These are phyloP conservation scores for Tetrapisispora phaffii DNA, from an alignment of 805 yeast species.

Conservation along the genomic window DNA sequence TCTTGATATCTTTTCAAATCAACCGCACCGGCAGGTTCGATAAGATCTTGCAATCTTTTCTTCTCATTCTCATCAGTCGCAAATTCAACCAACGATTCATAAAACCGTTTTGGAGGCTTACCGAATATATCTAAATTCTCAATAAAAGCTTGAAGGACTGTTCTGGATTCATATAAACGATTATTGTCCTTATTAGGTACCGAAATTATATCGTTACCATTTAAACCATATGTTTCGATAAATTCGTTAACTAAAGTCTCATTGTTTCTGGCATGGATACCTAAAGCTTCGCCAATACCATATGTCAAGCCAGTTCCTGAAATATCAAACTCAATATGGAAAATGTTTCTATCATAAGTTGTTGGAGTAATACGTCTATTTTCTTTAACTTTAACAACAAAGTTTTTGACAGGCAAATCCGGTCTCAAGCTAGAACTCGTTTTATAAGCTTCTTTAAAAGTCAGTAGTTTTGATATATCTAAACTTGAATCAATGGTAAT, in stretches of 20 bases:
- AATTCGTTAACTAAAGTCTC: conserved; percentile 55
- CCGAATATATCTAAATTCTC: conserved; percentile 86
- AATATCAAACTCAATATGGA: conserved; percentile 91
- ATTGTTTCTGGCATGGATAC: conserved; percentile 85
- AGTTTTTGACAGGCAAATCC: conserved; percentile 76
- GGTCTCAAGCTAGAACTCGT: conserved; percentile 64
- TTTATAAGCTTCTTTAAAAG: conserved; percentile 73
- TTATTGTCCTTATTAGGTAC: conserved; percentile 60
- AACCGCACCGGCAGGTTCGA: conserved; percentile 72
- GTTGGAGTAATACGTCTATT: conserved; percentile 84
- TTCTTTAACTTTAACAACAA: conserved; percentile 80
- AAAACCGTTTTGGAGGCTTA: conserved; percentile 91
- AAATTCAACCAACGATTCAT: conserved; percentile 66
- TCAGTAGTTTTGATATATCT: conserved; percentile 52
- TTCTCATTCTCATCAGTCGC: conserved; percentile 64
- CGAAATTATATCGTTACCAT: conserved; percentile 58
- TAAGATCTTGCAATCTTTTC: conserved; percentile 49
- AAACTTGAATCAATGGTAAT: conserved; percentile 31
- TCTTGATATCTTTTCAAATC: conserved; percentile 80
- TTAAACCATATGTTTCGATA: conserved; percentile 59
- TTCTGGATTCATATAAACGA: conserved; percentile 54
- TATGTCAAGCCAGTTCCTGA: conserved; percentile 84
- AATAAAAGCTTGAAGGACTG: conserved; percentile 68
- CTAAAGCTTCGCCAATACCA: conserved; percentile 93
- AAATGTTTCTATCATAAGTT: conserved; percentile 87